A percentile compares a stretch with the other conserved stretches of the same genome.
These are phyloP conservation scores for Termitomyces sp. DNA, from an alignment of 768 basidiomycete genomes.

Conservation along the genomic window DNA sequence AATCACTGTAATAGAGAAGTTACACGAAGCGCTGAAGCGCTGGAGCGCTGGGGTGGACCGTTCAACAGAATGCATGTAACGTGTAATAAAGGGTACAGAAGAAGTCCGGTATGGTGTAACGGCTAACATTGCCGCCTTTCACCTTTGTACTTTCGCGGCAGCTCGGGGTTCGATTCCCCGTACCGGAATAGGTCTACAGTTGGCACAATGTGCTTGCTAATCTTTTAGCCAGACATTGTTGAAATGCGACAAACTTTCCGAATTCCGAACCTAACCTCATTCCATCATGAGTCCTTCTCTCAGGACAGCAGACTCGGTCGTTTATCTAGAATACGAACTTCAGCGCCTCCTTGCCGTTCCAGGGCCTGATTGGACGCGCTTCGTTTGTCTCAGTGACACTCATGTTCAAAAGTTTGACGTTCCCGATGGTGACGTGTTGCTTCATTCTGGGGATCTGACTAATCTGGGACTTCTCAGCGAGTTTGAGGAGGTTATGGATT, in stretches of 20 bases:
- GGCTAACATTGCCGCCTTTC: slow-evolving; percentile 61
- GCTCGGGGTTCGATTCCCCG: slow-evolving; percentile 56
- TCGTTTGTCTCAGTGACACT: slow-evolving; percentile 58
- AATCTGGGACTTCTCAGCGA: slow-evolving; percentile 39
- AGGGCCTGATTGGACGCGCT: slow-evolving; percentile 44
- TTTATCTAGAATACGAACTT: slow-evolving; percentile 32
- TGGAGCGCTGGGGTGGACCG: no score
- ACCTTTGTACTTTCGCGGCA: slow-evolving; percentile 27
- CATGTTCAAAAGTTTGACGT: slow-evolving; percentile 40
- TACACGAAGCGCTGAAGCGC: no score
- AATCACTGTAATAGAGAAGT: no score
- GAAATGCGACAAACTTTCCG: no score
- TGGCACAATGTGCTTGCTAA: no score
- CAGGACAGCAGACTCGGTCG: slow-evolving; percentile 13
- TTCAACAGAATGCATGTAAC: no score
- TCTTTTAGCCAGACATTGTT: no score
- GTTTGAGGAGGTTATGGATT: slow-evolving; percentile 46
- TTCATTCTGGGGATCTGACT: slow-evolving; percentile 64
- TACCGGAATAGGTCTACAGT: no score
- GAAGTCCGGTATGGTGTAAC: slow-evolving; percentile 51
- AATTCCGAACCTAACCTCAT: no score
- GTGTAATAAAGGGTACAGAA: no score
- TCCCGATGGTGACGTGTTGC: slow-evolving; percentile 59
- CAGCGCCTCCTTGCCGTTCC: slow-evolving; percentile 23
- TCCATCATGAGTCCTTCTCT: neutral